A percentile compares a stretch with the other conserved stretches of the same genome.
Evolutionary conservation across 148 eudicot species (phyloP).

Genomic region (Chenopodium formosanum): DNA sequence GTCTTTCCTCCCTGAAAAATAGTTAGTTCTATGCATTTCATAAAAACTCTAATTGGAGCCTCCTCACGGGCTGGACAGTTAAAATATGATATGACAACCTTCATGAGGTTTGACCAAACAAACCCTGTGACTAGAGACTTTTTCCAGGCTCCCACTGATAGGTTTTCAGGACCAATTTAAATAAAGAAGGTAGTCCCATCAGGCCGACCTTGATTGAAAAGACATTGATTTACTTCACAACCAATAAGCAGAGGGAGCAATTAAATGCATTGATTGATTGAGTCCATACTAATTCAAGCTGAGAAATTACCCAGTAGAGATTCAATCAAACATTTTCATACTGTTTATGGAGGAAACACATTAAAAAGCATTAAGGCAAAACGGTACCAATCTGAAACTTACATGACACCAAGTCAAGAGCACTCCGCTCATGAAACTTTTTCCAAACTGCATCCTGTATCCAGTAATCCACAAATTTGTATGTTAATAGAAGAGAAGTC

Average conservation of each 20-base stretch:
- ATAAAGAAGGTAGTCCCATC: background rate
- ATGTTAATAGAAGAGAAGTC: background rate
- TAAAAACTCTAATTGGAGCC: background rate
- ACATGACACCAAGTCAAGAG: constrained; percentile 31
- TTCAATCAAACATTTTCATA: background rate
- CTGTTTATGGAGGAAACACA: background rate
- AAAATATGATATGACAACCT: background rate
- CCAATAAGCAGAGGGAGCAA: background rate
- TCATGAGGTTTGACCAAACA: background rate
- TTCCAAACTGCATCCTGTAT: constrained; percentile 42
- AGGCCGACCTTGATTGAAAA: background rate
- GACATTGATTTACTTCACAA: background rate
- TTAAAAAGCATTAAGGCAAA: background rate
- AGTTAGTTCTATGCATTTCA: background rate
- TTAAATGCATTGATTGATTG: background rate
- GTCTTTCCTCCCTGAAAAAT: too few relatives aligned
- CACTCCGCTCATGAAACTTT: constrained; percentile 20
- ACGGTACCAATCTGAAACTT: constrained; percentile 27
- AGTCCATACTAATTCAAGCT: background rate
- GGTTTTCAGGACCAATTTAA: background rate
- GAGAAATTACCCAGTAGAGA: background rate
- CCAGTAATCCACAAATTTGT: background rate
- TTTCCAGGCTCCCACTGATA: background rate
- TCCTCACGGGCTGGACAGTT: background rate
- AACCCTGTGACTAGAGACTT: background rate